Evolutionary conservation across 2,329 filamentous ascomycete genomes (phyloP).

Genomic region (Dactylellina parvicollis): DNA sequence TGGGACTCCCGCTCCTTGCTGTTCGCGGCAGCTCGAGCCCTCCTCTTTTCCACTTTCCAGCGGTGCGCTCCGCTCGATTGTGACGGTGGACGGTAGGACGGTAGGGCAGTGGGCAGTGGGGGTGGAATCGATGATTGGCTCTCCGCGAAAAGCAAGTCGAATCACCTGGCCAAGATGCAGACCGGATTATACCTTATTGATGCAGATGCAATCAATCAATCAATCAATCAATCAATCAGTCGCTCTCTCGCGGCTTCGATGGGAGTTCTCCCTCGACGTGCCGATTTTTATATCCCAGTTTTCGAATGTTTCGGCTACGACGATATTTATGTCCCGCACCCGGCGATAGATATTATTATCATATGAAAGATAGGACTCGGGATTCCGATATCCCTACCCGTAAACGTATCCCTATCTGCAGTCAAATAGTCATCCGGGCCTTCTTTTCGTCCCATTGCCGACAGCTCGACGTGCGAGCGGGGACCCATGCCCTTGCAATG

Average conservation of each 20-base stretch:
- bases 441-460: slow-evolving; percentile 47
- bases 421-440: slow-evolving; percentile 1
- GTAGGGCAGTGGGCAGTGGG: too few species aligned
- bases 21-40: slow-evolving; percentile 51
- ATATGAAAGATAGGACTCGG: slow-evolving; percentile 19
- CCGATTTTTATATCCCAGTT: slow-evolving; percentile 27
- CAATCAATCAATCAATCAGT: neutral
- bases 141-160: slow-evolving; percentile 9
- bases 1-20: slow-evolving; percentile 16
- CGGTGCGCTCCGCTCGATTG: slow-evolving; percentile 49
- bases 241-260: neutral
- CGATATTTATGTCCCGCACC: slow-evolving; percentile 22
- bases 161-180: slow-evolving; percentile 20
- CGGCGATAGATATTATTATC: slow-evolving; percentile 11
- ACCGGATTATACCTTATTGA: too few species aligned
- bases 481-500: slow-evolving; percentile 8
- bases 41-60: slow-evolving; percentile 34
- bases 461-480: too few species aligned
- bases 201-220: slow-evolving; percentile 15
- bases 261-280: neutral
- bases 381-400: slow-evolving; percentile 17
- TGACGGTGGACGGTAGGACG: too few species aligned
- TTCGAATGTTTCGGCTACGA: slow-evolving; percentile 12
- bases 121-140: too few species aligned
- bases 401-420: slow-evolving; percentile 9